Evolutionary conservation across 108 stramenopile species (phyloP).

Genomic region (Epipyxis sp.): DNA sequence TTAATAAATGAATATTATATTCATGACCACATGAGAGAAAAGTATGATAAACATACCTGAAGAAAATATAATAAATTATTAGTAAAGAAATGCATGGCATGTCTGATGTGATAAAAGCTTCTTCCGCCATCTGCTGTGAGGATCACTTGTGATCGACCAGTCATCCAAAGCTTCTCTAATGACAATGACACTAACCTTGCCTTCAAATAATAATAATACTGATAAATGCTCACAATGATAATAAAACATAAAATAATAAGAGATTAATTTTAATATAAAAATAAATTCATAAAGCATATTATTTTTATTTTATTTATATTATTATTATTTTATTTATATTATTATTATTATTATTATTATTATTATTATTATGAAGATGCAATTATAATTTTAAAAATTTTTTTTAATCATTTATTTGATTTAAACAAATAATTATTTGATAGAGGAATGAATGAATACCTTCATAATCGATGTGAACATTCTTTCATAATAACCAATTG

Average conservation of each 20-base stretch:
- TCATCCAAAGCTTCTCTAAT: neutral
- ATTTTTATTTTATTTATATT: too few species aligned
- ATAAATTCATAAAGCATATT: too few species aligned
- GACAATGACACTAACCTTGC: neutral
- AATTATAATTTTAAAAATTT: too few species aligned
- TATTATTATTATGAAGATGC: neutral
- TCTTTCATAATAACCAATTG: neutral
- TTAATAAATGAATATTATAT: neutral
- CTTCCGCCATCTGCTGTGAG: neutral
- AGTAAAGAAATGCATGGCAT: conserved; percentile 28
- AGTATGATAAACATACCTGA: neutral
- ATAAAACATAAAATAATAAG: too few species aligned
- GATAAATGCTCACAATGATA: too few species aligned
- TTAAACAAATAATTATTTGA: too few species aligned
- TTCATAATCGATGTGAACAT: conserved; percentile 17
- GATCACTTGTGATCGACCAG: neutral
- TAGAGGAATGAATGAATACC: neutral
- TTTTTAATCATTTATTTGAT: too few species aligned
- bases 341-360: neutral
- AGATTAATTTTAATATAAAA: too few species aligned
- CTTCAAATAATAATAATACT: neutral
- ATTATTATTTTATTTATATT: too few species aligned
- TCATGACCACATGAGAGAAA: neutral
- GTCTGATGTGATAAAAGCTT: neutral
- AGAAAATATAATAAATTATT: conserved; percentile 20